Percentiles rank a stretch among this genome's conserved stretches.
Conservation (phyloP, 75 land plant species). For the Selaginella moellendorffii region DNA sequence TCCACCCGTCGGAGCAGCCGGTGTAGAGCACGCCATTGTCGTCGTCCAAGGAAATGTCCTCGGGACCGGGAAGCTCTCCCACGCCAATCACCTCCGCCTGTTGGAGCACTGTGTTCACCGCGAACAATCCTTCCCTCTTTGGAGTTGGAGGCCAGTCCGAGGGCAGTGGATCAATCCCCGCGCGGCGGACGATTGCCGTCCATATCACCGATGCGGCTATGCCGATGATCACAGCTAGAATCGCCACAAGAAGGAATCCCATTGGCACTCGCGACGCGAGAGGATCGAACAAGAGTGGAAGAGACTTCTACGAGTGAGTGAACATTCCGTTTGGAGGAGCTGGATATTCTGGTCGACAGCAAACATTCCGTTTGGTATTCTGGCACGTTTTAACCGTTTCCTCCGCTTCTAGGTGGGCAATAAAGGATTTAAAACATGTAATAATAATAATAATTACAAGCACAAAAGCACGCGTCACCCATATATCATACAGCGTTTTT, state of each 20-base stretch:
- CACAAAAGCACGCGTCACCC: too few relatives aligned
- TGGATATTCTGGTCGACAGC: too few relatives aligned
- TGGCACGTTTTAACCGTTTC: too few relatives aligned
- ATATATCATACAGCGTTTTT: too few relatives aligned
- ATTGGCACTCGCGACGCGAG: too few relatives aligned
- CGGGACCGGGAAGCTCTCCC: slow-evolving; percentile 34
- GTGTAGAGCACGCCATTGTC: slow-evolving; percentile 32
- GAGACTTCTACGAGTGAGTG: too few relatives aligned
- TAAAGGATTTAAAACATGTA: too few relatives aligned
- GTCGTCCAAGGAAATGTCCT: slow-evolving; percentile 32
- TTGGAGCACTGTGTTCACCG: slow-evolving; percentile 10
- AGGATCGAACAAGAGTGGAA: too few relatives aligned
- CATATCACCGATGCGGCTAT: slow-evolving; percentile 5
- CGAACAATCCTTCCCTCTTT: slow-evolving; percentile 6
- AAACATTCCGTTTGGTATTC: too few relatives aligned
- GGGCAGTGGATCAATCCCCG: slow-evolving; percentile 20
- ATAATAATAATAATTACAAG: too few relatives aligned
- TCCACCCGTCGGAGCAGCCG: slow-evolving; percentile 58
- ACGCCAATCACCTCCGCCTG: slow-evolving; percentile 34
- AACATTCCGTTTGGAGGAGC: too few relatives aligned
- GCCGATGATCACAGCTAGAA: slow-evolving; percentile 7
- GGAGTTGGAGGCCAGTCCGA: slow-evolving; percentile 12
- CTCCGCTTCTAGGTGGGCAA: too few relatives aligned
- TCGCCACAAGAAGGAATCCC: not conserved
- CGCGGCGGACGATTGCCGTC: not conserved